Conservation (phyloP, 352 stramenopile species). For the Globisporangium polare region DNA sequence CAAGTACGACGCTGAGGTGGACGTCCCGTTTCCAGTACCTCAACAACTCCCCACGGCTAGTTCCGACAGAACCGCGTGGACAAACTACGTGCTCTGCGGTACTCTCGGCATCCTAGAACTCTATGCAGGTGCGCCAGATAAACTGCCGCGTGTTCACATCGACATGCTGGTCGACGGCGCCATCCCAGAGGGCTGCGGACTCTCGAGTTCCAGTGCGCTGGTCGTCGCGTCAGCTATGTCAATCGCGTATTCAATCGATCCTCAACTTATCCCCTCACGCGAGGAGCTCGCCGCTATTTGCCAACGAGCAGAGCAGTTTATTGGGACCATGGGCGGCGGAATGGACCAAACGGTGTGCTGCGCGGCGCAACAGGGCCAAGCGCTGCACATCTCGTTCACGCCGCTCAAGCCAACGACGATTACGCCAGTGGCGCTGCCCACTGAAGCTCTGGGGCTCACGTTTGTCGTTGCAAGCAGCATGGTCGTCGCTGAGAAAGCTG, state of each 20-base stretch:
- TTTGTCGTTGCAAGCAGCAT: conserved; percentile 80
- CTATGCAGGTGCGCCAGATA: no score
- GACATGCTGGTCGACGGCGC: conserved; percentile 58
- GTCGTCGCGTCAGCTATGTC: conserved; percentile 67
- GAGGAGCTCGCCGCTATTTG: conserved; percentile 51
- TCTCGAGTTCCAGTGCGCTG: conserved; percentile 80
- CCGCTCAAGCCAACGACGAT: conserved; percentile 20
- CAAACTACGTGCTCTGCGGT: conserved; percentile 38
- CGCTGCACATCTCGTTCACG: conserved; percentile 62
- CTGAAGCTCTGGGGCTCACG: conserved; percentile 22
- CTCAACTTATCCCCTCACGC: conserved; percentile 5
- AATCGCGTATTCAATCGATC: conserved; percentile 1
- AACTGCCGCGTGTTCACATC: conserved; percentile 1
- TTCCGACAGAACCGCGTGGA: conserved; percentile 19
- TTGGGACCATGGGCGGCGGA: conserved; percentile 75
- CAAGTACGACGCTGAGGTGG: conserved; percentile 4
- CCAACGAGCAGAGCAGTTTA: conserved; percentile 48
- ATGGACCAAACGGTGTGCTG: conserved; percentile 83
- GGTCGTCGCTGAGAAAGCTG: conserved; percentile 67
- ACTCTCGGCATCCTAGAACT: conserved; percentile 20
- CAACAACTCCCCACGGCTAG: neutral
- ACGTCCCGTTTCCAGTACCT: conserved; percentile 3
- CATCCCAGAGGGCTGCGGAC: conserved; percentile 60
- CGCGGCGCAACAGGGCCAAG: conserved; percentile 39
- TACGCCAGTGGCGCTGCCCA: conserved; percentile 26